Evolutionary conservation across 306 rosid genomes (phyloP), one percentile per base, ranked within the genome.

Genomic region (Ormosia emarginata): DNA sequence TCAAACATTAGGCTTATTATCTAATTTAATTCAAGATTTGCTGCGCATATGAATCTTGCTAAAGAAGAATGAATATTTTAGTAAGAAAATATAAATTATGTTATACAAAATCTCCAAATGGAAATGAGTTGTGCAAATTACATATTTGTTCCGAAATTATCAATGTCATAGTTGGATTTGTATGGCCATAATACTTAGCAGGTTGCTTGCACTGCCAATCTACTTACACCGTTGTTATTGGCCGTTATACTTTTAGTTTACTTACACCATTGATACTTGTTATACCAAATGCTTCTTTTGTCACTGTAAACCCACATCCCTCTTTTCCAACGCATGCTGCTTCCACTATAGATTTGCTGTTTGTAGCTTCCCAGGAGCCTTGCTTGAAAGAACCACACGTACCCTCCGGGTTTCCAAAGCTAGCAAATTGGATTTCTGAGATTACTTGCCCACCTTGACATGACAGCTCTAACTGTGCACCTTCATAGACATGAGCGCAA

Each of bases 141-240:
- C 24, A 24, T 24, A 24, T 24, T 24, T 24, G 24, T 24, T 24
- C 24, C 24, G 1, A 24, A 24, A 24, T 24, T 24, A 24, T 24
- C 1, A 24, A 24, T 24, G 24, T 24, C 24, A 24, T 24, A 24
- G 24, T 24, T 24, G 24, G 24, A 24, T 24, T 24, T 24, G 24
- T 24, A 24, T 24, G 24, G 24, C 24, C 24, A 24, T 24, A 24
- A 24, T 24, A 24, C 41, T 46, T 46, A 52, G 41, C 72, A 72
- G 2, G 52, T 8, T 30, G 59, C 85, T 74, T 81, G 85, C 15
- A 81, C 76, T 0, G 69, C 80, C 1, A 81, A 55, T 34, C 61
- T 62, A 2, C 9, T 13, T 24, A 0, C n/a, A 1, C 68, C 69
- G 13, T 58, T 40, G 15, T 37, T 7, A 5, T 12, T 36, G 4